Evolutionary conservation across 1,284 basidiomycete species (phyloP).

Genomic region (Sporisorium iseilematis-ciliati): DNA sequence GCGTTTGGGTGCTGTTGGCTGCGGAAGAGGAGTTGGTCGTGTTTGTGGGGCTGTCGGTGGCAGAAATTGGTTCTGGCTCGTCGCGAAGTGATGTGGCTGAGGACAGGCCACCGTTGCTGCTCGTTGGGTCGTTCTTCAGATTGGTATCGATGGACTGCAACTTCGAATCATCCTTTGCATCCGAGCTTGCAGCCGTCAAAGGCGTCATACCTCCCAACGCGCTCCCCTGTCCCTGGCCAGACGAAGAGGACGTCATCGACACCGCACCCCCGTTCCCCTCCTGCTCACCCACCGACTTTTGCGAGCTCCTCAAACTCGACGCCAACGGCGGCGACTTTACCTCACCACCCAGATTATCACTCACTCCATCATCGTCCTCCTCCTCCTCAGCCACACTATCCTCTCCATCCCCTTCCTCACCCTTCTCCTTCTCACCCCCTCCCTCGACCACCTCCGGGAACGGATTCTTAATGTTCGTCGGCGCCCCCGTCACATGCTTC

Average conservation of each 20-base stretch:
- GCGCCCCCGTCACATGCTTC: constrained; percentile 68
- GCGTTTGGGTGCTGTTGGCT: neutral
- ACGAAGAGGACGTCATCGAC: constrained; percentile 10
- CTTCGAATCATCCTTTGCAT: neutral
- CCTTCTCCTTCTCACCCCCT: constrained; percentile 1
- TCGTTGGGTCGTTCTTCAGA: neutral
- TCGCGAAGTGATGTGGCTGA: neutral
- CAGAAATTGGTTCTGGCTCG: constrained; percentile 26
- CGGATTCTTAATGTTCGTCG: constrained; percentile 54
- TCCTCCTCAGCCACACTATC: constrained; percentile 9
- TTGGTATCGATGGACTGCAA: neutral
- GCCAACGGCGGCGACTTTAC: constrained; percentile 27
- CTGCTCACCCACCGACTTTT: neutral
- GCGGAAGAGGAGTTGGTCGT: neutral
- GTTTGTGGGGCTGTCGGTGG: neutral
- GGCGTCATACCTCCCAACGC: constrained; percentile 4
- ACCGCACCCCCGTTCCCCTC: neutral
- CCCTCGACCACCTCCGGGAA: constrained; percentile 51
- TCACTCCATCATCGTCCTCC: constrained; percentile 18
- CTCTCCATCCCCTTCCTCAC: constrained; percentile 6
- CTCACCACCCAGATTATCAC: constrained; percentile 39
- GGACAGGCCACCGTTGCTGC: neutral
- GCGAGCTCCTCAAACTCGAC: constrained; percentile 18
- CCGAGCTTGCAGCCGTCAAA: neutral
- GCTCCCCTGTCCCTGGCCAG: neutral